Conservation (phyloP, 805 yeast genomes). For the Kuraishia ogatae region DNA sequence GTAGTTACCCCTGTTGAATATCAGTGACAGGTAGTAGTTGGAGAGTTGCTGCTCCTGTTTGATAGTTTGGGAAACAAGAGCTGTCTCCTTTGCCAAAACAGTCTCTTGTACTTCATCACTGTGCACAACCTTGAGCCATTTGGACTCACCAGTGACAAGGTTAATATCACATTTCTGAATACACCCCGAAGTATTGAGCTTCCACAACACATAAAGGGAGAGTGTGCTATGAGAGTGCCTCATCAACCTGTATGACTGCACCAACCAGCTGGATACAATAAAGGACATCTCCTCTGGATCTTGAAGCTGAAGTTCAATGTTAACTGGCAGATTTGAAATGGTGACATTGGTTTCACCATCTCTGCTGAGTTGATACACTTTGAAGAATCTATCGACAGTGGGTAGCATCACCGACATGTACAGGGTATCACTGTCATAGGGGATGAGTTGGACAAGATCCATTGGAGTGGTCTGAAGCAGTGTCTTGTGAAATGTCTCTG, state of each 20-base stretch:
- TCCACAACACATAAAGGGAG: slow-evolving; percentile 17
- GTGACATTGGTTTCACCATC: background rate
- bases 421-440: slow-evolving; percentile 7
- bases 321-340: background rate
- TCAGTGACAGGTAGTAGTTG: slow-evolving; percentile 32
- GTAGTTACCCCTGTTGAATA: slow-evolving; percentile 43
- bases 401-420: slow-evolving; percentile 17
- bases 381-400: slow-evolving; percentile 13
- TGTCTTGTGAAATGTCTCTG: slow-evolving; percentile 6
- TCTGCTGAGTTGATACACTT: slow-evolving; percentile 12
- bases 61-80: slow-evolving; percentile 1
- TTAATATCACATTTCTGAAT: slow-evolving; percentile 13
- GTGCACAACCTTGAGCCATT: slow-evolving; percentile 10
- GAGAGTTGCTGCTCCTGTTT: slow-evolving; percentile 9
- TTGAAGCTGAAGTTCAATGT: background rate
- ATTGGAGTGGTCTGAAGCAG: slow-evolving; percentile 8
- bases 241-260: slow-evolving; percentile 13
- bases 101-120: slow-evolving; percentile 5
- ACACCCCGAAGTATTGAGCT: slow-evolving; percentile 11
- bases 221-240: slow-evolving; percentile 1
- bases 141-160: slow-evolving; percentile 1
- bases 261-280: slow-evolving; percentile 12
- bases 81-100: slow-evolving; percentile 6
- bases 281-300: background rate
- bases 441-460: slow-evolving; percentile 4